Base-by-base conservation (phyloP, 1,139 yeast genomes). In the Hansenula anomala region DNA sequence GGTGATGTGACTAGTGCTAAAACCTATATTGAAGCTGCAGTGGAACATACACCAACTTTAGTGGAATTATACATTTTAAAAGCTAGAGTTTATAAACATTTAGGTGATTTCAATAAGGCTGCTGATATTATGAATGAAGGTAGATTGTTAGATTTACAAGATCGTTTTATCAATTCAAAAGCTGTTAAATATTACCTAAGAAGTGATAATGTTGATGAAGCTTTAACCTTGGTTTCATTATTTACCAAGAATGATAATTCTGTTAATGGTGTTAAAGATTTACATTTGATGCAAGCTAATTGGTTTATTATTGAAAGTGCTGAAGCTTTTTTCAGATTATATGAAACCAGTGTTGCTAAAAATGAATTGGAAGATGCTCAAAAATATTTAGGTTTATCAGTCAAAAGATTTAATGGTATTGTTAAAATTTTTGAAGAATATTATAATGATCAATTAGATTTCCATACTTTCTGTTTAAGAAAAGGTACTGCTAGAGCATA, bases 381-480 rank as follows among this genome's bases (percentile, higher is more conserved):
- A 17, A 67, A 69, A 36, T 72, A 69, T 52, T 67, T 72, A 43
- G 96, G 95, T 0, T 65, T 92, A 49, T 80, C 97, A 0, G 64
- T 89, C 48, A 94, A 94, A 61, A 75, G 98, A 54, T 88, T 74
- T 57, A 62, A 67, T 29, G 80, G 89, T 1, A 72, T 89, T 26
- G 67, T 79, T 38, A 78, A 79, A 44, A 74, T 84, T 24, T 88
- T 80, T 61, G 73, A 77, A 36, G 85, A 78, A 41, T 88, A 81
- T 62, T 75, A 69, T 57, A 78, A 77, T 45, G 98, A 94, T 56
- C 97, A 92, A 63, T 75, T 84, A 51, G 99, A 92, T 59, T 92
- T 92, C 80, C 98, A 92, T 60, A 81, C 85, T 33, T 92, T 88
- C 61, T 84, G 96, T 59, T 77, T 87, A 71, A 78, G 97, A 64